Evolutionary conservation across 192 early-diverging fungal genomes (phyloP).

Genomic region (Coemansia sp.): DNA sequence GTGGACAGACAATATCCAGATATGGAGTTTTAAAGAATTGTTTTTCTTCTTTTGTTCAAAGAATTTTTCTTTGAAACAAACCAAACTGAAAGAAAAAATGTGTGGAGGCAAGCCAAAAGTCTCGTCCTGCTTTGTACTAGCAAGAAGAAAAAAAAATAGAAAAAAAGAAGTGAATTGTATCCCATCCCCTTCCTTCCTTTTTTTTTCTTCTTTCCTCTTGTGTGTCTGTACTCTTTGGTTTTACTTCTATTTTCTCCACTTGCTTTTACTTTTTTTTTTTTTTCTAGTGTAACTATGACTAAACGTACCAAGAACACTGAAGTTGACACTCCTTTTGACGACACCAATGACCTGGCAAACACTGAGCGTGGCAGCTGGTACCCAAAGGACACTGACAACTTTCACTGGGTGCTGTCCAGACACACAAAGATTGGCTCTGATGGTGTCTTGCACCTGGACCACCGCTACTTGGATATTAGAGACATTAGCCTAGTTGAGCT

Average conservation of each 20-base stretch:
- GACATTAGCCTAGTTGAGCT: slow-evolving; percentile 30
- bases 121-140: background rate
- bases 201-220: background rate
- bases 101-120: background rate
- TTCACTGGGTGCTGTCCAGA: slow-evolving; percentile 36
- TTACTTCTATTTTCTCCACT: background rate
- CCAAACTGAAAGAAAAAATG: slow-evolving; percentile 3
- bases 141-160: background rate
- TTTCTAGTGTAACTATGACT: background rate
- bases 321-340: background rate
- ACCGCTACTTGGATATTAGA: slow-evolving; percentile 36
- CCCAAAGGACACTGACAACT: slow-evolving; percentile 34
- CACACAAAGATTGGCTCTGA: slow-evolving; percentile 23
- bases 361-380: slow-evolving; percentile 35
- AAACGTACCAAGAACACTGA: background rate
- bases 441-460: slow-evolving; percentile 15
- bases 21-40: no score
- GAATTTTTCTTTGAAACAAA: background rate
- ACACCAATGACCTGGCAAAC: background rate
- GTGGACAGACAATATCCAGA: no score
- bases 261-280: background rate
- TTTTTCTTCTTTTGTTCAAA: no score
- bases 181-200: background rate
- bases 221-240: background rate
- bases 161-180: background rate